Evolutionary conservation across 768 basidiomycete species (phyloP).

Genomic region (Hygrocybe coccinea): DNA sequence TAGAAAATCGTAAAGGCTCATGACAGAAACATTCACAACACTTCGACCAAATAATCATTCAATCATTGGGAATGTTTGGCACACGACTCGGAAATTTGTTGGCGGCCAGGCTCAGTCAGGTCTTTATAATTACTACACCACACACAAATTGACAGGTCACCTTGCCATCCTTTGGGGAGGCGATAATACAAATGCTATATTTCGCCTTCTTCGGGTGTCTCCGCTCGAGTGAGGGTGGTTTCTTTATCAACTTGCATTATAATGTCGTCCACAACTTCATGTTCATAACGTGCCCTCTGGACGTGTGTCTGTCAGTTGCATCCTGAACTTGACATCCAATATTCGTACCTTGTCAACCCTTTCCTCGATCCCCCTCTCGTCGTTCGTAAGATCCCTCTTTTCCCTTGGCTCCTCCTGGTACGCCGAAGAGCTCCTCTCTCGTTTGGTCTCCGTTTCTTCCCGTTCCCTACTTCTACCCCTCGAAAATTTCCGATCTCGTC

Average conservation of each 20-base stretch:
- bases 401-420: conserved; percentile 48
- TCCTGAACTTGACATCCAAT: background rate
- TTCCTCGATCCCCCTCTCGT: conserved; percentile 67
- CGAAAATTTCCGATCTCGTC: conserved; percentile 32
- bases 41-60: conserved; percentile 10
- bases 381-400: conserved; percentile 44
- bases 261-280: conserved; percentile 28
- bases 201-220: conserved; percentile 86
- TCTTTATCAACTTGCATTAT: conserved; percentile 42
- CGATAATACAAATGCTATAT: conserved; percentile 42
- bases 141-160: too few relatives aligned
- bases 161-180: background rate
- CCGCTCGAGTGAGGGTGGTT: conserved; percentile 44
- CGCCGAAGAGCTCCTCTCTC: conserved; percentile 34
- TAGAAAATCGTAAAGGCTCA: conserved; percentile 12
- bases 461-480: conserved; percentile 39
- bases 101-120: too few relatives aligned
- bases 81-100: too few relatives aligned
- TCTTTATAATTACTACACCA: background rate
- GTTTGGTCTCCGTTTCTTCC: conserved; percentile 40
- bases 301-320: background rate
- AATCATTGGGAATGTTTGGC: too few relatives aligned
- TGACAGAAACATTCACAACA: too few relatives aligned
- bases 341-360: conserved; percentile 8
- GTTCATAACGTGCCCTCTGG: conserved; percentile 53